These are phyloP conservation scores for Haematococcus sp. DNA, from an alignment of 139 green algal genomes.

Conservation along the genomic window DNA sequence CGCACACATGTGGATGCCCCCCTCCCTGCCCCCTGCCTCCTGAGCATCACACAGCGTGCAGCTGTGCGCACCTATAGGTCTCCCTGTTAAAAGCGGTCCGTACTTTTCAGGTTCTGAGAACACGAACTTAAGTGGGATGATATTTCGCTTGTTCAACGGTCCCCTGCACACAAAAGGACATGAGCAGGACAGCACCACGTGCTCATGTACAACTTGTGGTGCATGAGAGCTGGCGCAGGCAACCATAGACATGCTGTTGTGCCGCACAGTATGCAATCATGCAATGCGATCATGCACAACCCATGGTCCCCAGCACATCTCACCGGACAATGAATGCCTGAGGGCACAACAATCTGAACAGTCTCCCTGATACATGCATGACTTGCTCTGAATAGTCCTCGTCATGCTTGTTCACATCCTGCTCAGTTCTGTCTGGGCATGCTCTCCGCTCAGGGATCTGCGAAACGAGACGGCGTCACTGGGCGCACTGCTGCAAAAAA, in stretches of 20 bases:
- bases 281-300: neutral
- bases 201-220: no score
- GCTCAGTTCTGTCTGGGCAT: constrained; percentile 28
- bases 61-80: neutral
- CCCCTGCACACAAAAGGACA: no score
- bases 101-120: constrained; percentile 49
- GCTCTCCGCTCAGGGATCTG: constrained; percentile 41
- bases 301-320: neutral
- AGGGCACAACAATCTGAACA: constrained; percentile 32
- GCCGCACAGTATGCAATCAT: no score
- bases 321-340: constrained; percentile 28
- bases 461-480: neutral
- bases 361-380: constrained; percentile 16
- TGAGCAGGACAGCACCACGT: no score
- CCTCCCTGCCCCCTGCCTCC: neutral
- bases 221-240: no score
- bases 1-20: neutral
- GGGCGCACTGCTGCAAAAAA: no score
- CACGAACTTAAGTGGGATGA: constrained; percentile 44
- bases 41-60: no score
- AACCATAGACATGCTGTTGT: no score
- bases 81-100: constrained; percentile 17
- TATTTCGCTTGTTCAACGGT: constrained; percentile 34
- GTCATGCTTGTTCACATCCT: constrained; percentile 32
- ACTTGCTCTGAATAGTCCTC: constrained; percentile 29